phyloP scores from a whole-genome alignment of 148 eudicot genomes.

The Amaranthus hypochondriacus region DNA sequence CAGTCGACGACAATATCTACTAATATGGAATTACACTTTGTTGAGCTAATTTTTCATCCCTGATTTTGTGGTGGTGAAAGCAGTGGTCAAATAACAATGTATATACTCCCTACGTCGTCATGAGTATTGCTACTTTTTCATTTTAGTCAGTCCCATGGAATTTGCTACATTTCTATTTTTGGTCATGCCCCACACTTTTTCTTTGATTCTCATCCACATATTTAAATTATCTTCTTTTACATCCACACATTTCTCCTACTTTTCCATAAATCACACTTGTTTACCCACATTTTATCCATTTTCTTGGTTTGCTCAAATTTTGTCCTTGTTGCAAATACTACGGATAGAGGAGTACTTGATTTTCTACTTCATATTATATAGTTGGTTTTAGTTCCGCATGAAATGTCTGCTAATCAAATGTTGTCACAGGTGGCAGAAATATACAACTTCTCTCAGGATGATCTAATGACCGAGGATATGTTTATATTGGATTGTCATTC shows the following conservation, averaged over 20 bases:
- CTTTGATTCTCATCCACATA: too few relatives aligned
- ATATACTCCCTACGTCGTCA: background rate
- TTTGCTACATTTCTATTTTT: too few relatives aligned
- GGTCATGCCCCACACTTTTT: too few relatives aligned
- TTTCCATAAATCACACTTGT: too few relatives aligned
- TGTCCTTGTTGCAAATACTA: too few relatives aligned
- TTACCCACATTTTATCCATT: too few relatives aligned
- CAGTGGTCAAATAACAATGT: background rate
- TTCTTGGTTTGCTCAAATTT: too few relatives aligned
- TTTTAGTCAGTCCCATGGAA: too few relatives aligned
- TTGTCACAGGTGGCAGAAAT: constrained; percentile 72
- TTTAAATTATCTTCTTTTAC: too few relatives aligned
- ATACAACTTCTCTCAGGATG: constrained; percentile 83
- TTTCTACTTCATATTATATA: background rate
- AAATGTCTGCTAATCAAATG: constrained; percentile 4
- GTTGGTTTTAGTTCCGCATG: constrained; percentile 11
- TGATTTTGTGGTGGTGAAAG: background rate
- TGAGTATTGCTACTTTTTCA: too few relatives aligned
- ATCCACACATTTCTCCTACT: too few relatives aligned
- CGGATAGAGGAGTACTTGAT: background rate
- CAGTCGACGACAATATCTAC: background rate
- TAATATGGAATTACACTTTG: background rate
- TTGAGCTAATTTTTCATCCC: background rate
- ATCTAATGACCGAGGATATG: constrained; percentile 93
- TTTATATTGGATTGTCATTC: constrained; percentile 78